Base-by-base conservation (phyloP, 2,329 filamentous ascomycete species). In the Aspergillus persii region DNA sequence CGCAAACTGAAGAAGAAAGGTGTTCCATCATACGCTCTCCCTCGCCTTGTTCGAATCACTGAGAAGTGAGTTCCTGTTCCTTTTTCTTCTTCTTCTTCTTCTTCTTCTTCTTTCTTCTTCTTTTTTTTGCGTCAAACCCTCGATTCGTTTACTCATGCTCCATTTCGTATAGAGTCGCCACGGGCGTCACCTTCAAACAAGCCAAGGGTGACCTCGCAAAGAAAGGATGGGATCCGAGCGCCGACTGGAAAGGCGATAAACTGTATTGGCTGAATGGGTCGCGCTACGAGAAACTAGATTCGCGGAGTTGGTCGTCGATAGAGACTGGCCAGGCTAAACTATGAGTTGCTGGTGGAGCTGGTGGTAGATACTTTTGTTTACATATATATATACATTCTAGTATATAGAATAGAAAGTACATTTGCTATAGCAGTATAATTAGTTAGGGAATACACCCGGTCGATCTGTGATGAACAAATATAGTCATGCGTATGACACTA, bases 131-230 rank as follows among this genome's bases (percentile, higher is more conserved):
- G 18, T 23, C 8, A 12, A 36, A 53, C 62, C 44, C 29, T 26
- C 3, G 4, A 4, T 36, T 36, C 12, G 4, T 36, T 11, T 11
- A 1, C 9, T 36, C 15, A 1, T 3, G 33, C 0, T 15, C 33
- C 15, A 36, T 11, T 9, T 11, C 11, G 11, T n/a, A 15, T 44
- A 76, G 74, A 55, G 79, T 81, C 54, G 74, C 76, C 58, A 77
- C 77, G 1, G 77, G 77, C 49, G 79, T 77, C n/a, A 82, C 80
- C 4, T 81, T 82, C 70, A 82, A 82, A 62, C 79, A 82, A 62
- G 76, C 77, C 2, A 81, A 81, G 65, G 73, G 71, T 7, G 77
- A 78, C 8, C 61, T 81, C 29, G 66, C 74, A 29, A 78, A 77
- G 62, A 77, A 77, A 54, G 68, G 70, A 15, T 81, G 79, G 79